Evolutionary conservation across 192 early-diverging fungal species (phyloP).

Genomic region (Coemansia erecta): DNA sequence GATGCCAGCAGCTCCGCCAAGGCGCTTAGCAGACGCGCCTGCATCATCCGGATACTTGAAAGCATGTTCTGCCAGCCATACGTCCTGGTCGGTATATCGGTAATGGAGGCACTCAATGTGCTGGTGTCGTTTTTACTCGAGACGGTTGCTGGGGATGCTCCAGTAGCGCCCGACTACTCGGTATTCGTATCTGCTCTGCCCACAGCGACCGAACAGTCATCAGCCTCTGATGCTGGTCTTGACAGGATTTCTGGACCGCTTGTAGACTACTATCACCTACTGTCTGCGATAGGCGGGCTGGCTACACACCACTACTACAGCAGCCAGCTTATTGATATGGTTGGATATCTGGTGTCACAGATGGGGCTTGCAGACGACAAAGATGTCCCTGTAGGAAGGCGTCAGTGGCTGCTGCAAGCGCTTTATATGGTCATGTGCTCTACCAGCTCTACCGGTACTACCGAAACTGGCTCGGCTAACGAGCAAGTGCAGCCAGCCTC

Average conservation of each 20-base stretch:
- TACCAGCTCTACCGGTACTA: not conserved
- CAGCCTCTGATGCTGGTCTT: not conserved
- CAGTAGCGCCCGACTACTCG: conserved; percentile 12
- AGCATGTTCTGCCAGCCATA: conserved; percentile 47
- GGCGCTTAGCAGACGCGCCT: conserved; percentile 18
- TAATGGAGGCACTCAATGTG: conserved; percentile 52
- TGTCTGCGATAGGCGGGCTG: conserved; percentile 48
- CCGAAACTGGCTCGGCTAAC: not conserved
- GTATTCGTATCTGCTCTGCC: conserved; percentile 22
- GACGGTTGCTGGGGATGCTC: conserved; percentile 11
- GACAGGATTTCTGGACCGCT: conserved; percentile 1
- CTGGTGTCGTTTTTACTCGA: conserved; percentile 43
- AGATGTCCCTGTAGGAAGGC: not conserved
- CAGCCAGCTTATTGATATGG: conserved; percentile 46
- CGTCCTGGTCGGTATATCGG: conserved; percentile 52
- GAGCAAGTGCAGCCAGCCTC: not conserved
- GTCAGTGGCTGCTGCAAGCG: conserved; percentile 28
- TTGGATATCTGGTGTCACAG: conserved; percentile 30
- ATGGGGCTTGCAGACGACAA: conserved; percentile 20
- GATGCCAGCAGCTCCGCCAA: not conserved
- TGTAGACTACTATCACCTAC: conserved; percentile 38
- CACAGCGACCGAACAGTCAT: not conserved
- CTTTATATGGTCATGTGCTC: conserved; percentile 21
- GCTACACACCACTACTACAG: conserved; percentile 52
- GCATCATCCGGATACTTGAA: conserved; percentile 45